phyloP scores from a whole-genome alignment of 805 yeast genomes.

The Lipomyces yamanashiensis region DNA sequence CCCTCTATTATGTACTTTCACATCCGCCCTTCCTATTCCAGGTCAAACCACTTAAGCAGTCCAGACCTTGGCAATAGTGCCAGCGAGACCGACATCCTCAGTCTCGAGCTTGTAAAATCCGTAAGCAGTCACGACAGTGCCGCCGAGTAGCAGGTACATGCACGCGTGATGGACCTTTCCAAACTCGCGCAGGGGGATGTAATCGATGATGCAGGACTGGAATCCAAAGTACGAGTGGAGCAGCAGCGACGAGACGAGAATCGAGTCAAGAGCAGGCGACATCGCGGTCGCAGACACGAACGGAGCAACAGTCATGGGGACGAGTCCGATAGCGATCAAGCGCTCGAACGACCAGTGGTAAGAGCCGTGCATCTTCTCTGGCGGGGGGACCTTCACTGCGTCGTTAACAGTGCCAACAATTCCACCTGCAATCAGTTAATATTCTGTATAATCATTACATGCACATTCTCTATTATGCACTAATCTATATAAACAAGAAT shows the following conservation, averaged over 20 bases:
- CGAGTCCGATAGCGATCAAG: slow-evolving; percentile 65
- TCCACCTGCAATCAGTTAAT: slow-evolving; percentile 66
- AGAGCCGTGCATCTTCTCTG: slow-evolving; percentile 74
- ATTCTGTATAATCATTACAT: not conserved
- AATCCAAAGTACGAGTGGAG: slow-evolving; percentile 86
- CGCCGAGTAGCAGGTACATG: slow-evolving; percentile 67
- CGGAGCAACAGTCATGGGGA: slow-evolving; percentile 79
- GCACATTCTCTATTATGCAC: not conserved
- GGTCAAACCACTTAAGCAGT: slow-evolving; percentile 44
- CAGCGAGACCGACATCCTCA: slow-evolving; percentile 76
- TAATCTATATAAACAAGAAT: not conserved
- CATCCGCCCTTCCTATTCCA: not conserved
- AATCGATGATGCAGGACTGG: slow-evolving; percentile 89
- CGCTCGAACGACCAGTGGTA: slow-evolving; percentile 94
- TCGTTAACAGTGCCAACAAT: slow-evolving; percentile 94
- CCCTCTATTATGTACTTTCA: not conserved
- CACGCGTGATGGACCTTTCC: slow-evolving; percentile 77
- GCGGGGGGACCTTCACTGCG: slow-evolving; percentile 70
- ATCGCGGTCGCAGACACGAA: slow-evolving; percentile 72
- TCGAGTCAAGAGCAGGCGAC: slow-evolving; percentile 72
- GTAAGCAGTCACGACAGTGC: slow-evolving; percentile 69
- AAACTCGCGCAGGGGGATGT: slow-evolving; percentile 84
- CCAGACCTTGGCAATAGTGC: slow-evolving; percentile 70
- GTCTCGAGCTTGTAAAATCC: slow-evolving; percentile 82
- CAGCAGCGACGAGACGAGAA: slow-evolving; percentile 66